phyloP scores from a whole-genome alignment of 371 early-diverging fungal species.

The Mortierella sp. region DNA sequence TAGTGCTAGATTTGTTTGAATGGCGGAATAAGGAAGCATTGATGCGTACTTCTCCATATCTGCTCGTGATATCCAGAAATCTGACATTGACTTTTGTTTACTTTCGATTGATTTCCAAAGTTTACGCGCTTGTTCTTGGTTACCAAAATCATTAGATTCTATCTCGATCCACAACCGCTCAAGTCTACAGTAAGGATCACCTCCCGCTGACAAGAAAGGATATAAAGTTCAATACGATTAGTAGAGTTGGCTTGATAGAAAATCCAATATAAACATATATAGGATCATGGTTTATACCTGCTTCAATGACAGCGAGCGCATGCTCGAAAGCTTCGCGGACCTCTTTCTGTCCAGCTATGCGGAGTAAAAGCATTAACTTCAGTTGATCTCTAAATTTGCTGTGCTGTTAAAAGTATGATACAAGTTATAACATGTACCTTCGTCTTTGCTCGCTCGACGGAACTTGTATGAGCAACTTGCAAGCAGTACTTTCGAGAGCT shows the following conservation, averaged over 20 bases:
- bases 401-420: neutral
- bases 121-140: slow-evolving; percentile 26
- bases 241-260: too few relatives aligned
- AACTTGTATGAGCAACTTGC: slow-evolving; percentile 25
- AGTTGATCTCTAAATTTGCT: neutral
- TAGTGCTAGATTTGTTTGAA: too few relatives aligned
- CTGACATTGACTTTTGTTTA: slow-evolving; percentile 29
- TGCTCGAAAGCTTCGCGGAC: slow-evolving; percentile 33
- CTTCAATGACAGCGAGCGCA: slow-evolving; percentile 20
- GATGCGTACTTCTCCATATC: slow-evolving; percentile 31
- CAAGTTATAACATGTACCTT: slow-evolving; percentile 11
- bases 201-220: slow-evolving; percentile 23
- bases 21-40: neutral
- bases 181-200: slow-evolving; percentile 43
- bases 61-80: slow-evolving; percentile 33
- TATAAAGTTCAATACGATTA: neutral
- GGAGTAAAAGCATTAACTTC: neutral
- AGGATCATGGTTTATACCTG: slow-evolving; percentile 11
- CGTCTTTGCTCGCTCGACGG: slow-evolving; percentile 16
- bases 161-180: slow-evolving; percentile 48
- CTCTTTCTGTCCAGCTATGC: slow-evolving; percentile 18
- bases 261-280: too few relatives aligned
- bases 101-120: slow-evolving; percentile 32
- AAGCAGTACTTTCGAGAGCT: slow-evolving; percentile 33
- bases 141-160: slow-evolving; percentile 19